Evolutionary conservation across 2,329 filamentous ascomycete genomes (phyloP).

Genomic region (Dendrostoma leiphaemia): DNA sequence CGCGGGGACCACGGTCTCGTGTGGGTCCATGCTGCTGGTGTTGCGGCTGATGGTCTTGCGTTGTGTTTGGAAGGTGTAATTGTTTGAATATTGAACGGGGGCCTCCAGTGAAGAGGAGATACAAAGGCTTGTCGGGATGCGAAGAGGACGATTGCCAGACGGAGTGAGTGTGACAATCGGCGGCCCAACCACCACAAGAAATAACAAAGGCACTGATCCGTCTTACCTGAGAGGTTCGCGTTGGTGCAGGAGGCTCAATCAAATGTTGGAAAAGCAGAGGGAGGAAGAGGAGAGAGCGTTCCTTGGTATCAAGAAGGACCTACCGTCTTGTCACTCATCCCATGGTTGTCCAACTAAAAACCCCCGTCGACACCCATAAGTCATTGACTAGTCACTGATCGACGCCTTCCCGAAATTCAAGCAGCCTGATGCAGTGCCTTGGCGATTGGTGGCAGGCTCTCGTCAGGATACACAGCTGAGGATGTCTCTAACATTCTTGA

Average conservation of each 20-base stretch:
- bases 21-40: slow-evolving; percentile 32
- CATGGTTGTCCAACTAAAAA: not conserved
- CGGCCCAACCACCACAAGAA: no score
- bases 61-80: no score
- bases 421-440: not conserved
- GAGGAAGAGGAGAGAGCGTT: not conserved
- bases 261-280: not conserved
- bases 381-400: not conserved
- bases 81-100: no score
- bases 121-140: no score
- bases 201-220: not conserved
- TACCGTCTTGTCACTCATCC: no score
- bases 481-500: not conserved
- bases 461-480: not conserved
- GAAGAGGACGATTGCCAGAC: no score
- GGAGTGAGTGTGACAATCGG: no score
- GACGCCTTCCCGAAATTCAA: not conserved
- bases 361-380: not conserved
- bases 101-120: no score
- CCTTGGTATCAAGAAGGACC: not conserved
- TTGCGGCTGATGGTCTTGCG: not conserved
- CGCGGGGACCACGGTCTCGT: slow-evolving; percentile 41
- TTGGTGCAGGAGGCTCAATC: no score
- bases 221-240: not conserved
- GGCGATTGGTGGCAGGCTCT: not conserved